Evolutionary conservation across 805 yeast genomes (phyloP).

Genomic region (Candida orba): DNA sequence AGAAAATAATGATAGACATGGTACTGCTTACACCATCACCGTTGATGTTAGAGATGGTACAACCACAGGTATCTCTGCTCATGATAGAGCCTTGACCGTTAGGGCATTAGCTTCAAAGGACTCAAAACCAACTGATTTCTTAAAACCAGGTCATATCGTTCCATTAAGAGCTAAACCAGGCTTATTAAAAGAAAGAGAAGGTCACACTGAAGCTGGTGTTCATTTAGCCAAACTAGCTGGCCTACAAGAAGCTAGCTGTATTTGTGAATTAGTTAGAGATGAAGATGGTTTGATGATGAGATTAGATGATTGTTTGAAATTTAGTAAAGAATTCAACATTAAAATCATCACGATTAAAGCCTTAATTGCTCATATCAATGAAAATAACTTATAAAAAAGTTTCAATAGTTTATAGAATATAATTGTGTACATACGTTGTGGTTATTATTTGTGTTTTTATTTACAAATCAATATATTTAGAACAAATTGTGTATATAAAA

Average conservation of each 20-base stretch:
- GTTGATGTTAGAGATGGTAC: conserved; percentile 84
- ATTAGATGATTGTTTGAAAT: conserved; percentile 72
- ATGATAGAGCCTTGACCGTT: conserved; percentile 85
- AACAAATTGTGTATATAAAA: no score
- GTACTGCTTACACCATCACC: conserved; percentile 94
- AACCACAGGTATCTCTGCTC: conserved; percentile 94
- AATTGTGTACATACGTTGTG: neutral
- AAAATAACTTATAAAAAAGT: conserved; percentile 7
- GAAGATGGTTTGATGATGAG: conserved; percentile 96
- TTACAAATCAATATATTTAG: no score
- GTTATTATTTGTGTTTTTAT: no score
- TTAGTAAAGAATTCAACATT: conserved; percentile 53
- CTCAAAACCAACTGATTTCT: conserved; percentile 55
- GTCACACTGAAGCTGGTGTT: conserved; percentile 97
- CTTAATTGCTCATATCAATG: conserved; percentile 46
- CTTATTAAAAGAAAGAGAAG: conserved; percentile 71
- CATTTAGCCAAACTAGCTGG: conserved; percentile 76
- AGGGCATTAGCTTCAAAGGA: conserved; percentile 55
- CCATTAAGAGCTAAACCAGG: conserved; percentile 91
- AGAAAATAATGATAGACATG: conserved; percentile 69
- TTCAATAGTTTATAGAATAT: neutral
- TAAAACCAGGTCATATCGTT: conserved; percentile 90
- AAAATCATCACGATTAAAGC: conserved; percentile 77
- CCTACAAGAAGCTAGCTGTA: conserved; percentile 79
- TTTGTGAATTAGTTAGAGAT: conserved; percentile 90